Conservation (phyloP, 495 filamentous ascomycete species). For the Haplographium delicatum region DNA sequence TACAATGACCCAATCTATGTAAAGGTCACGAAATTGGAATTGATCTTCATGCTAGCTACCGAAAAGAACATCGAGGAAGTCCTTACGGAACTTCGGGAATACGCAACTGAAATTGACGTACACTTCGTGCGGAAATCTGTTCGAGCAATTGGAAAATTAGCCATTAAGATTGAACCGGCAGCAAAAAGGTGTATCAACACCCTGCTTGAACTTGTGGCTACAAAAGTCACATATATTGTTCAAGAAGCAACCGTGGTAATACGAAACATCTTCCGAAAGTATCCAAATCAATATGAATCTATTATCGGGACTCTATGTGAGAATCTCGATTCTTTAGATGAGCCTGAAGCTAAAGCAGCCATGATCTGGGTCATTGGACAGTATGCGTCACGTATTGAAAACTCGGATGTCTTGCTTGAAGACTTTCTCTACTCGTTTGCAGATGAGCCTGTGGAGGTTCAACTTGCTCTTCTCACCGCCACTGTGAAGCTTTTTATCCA, state of each 20-base stretch:
- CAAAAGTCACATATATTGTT: constrained; percentile 99
- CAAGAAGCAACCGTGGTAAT: constrained; percentile 99
- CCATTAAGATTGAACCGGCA: constrained; percentile 97
- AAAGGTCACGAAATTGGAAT: constrained; percentile 97
- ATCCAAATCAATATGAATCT: constrained; percentile 95
- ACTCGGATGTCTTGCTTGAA: constrained; percentile 86
- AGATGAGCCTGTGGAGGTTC: constrained; percentile 92
- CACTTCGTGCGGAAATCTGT: constrained; percentile 98
- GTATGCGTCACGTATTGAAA: constrained; percentile 95
- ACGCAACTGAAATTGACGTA: constrained; percentile 97
- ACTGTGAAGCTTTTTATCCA: constrained; percentile 99
- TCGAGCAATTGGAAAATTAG: constrained; percentile 93
- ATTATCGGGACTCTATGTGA: constrained; percentile 95
- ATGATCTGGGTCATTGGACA: constrained; percentile 99
- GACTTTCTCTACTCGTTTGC: constrained; percentile 92
- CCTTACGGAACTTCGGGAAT: constrained; percentile 90
- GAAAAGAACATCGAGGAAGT: constrained; percentile 97
- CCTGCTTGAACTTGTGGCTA: constrained; percentile 86
- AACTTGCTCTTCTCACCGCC: constrained; percentile 89
- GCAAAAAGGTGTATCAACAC: constrained; percentile 87
- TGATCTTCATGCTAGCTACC: constrained; percentile 98
- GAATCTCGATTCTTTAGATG: constrained; percentile 93
- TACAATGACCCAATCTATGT: constrained; percentile 99
- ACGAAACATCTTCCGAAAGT: constrained; percentile 98
- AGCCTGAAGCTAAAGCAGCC: constrained; percentile 98